phyloP scores from a whole-genome alignment of 805 yeast species.

The Cyberlindnera americana region DNA sequence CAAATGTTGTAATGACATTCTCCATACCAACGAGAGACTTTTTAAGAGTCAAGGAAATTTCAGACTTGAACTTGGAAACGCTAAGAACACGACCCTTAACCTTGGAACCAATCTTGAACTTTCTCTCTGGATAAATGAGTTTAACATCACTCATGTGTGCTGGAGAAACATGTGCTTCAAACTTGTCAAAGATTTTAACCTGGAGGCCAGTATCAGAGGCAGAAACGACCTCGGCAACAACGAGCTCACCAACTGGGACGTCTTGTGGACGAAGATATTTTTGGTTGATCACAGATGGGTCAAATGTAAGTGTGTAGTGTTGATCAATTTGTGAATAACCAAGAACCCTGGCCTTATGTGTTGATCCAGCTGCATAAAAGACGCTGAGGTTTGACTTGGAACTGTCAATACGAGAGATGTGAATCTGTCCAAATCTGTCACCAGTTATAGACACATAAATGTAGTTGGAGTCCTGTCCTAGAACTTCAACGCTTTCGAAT shows the following conservation, averaged over 20 bases:
- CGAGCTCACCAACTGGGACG: slow-evolving; percentile 68
- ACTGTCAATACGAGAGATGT: slow-evolving; percentile 62
- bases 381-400: slow-evolving; percentile 38
- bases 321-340: slow-evolving; percentile 69
- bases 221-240: slow-evolving; percentile 50
- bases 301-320: slow-evolving; percentile 61
- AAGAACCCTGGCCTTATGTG: slow-evolving; percentile 72
- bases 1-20: slow-evolving; percentile 39
- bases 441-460: slow-evolving; percentile 56
- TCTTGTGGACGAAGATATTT: slow-evolving; percentile 67
- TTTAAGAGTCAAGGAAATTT: slow-evolving; percentile 67
- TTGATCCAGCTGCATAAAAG: slow-evolving; percentile 58
- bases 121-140: slow-evolving; percentile 86
- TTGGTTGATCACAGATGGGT: slow-evolving; percentile 59
- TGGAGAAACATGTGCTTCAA: slow-evolving; percentile 71
- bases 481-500: slow-evolving; percentile 53
- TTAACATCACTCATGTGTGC: slow-evolving; percentile 80
- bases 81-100: slow-evolving; percentile 71
- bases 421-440: slow-evolving; percentile 66
- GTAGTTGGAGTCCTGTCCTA: slow-evolving; percentile 55
- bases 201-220: slow-evolving; percentile 63
- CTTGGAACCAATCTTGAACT: slow-evolving; percentile 79
- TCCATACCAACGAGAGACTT: slow-evolving; percentile 69
- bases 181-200: slow-evolving; percentile 61
- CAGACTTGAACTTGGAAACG: slow-evolving; percentile 41